phyloP scores from a whole-genome alignment of 2,329 filamentous ascomycete genomes.

The Cercospora zeina region DNA sequence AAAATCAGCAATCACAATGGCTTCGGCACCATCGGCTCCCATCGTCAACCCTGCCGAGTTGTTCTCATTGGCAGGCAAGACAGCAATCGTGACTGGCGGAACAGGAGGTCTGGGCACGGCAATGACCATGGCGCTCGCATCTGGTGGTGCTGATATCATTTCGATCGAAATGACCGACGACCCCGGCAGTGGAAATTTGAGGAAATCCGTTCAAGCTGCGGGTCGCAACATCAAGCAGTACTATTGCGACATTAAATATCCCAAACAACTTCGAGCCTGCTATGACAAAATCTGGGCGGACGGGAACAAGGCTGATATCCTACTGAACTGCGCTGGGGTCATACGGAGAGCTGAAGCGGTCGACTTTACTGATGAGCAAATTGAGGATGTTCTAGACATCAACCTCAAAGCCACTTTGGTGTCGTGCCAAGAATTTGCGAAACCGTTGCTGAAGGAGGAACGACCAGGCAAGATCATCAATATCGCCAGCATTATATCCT shows the following conservation, averaged over 20 bases:
- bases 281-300: conserved; percentile 31
- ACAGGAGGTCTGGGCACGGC: conserved; percentile 29
- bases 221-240: conserved; percentile 26
- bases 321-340: conserved; percentile 38
- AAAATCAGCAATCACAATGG: not conserved
- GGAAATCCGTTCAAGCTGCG: conserved; percentile 13
- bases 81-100: conserved; percentile 30
- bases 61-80: conserved; percentile 30
- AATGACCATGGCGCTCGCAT: conserved; percentile 43
- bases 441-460: conserved; percentile 28
- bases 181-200: conserved; percentile 16
- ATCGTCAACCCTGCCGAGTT: conserved; percentile 24
- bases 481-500: conserved; percentile 32
- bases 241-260: conserved; percentile 23
- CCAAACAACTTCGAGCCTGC: conserved; percentile 21
- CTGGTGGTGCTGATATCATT: conserved; percentile 37
- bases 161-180: conserved; percentile 30
- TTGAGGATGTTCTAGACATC: conserved; percentile 34
- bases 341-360: conserved; percentile 34
- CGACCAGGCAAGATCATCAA: conserved; percentile 35
- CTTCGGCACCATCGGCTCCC: conserved; percentile 18
- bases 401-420: conserved; percentile 33
- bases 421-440: conserved; percentile 33
- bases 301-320: conserved; percentile 32
- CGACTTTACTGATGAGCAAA: conserved; percentile 37